phyloP scores from a whole-genome alignment of 2,329 filamentous ascomycete genomes.

The Fusarium continuum region DNA sequence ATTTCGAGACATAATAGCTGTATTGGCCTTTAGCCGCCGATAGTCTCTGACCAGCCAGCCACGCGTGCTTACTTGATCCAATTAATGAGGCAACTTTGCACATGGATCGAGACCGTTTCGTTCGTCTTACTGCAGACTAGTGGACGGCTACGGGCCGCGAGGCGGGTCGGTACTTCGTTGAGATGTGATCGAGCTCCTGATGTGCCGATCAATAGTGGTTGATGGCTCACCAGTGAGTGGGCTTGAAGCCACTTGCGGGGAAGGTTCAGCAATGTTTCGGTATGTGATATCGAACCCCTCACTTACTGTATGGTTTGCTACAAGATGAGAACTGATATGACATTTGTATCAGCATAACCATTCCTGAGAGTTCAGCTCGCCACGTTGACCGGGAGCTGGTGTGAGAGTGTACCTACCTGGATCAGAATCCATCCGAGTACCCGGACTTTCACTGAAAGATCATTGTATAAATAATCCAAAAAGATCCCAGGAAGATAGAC shows the following conservation, averaged over 20 bases:
- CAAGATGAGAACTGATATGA: background rate
- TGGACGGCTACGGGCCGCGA: conserved; percentile 14
- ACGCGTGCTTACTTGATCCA: background rate
- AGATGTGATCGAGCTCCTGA: too few relatives aligned
- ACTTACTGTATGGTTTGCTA: background rate
- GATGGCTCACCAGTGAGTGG: background rate
- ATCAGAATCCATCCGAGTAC: too few relatives aligned
- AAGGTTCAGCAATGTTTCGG: background rate
- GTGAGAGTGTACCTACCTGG: too few relatives aligned
- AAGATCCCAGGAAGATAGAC: too few relatives aligned
- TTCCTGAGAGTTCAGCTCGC: background rate
- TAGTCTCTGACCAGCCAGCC: background rate
- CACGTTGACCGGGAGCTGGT: background rate
- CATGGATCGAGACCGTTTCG: background rate
- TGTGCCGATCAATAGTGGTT: background rate
- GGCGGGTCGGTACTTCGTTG: background rate
- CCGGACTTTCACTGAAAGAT: too few relatives aligned
- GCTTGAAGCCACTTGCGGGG: background rate
- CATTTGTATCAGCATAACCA: background rate
- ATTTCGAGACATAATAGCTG: background rate
- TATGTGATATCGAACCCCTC: conserved; percentile 3
- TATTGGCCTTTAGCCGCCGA: background rate
- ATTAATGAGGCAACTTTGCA: background rate
- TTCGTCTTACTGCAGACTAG: background rate
- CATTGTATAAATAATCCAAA: too few relatives aligned